Conservation (phyloP, 306 rosid genomes). For the Acacia melanoxylon region DNA sequence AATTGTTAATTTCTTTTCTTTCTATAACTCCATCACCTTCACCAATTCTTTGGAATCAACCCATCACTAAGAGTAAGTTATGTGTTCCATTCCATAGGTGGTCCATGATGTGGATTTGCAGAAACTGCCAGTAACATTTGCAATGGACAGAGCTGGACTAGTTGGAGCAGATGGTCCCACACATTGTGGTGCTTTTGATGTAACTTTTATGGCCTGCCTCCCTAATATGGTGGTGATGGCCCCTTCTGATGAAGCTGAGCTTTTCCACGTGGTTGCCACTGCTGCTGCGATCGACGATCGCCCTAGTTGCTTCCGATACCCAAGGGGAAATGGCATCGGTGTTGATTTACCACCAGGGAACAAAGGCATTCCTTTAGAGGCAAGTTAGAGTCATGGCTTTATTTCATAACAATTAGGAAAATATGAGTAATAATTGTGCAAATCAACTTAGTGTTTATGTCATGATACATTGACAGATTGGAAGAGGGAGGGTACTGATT, state of each 20-base stretch:
- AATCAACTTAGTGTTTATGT: constrained; percentile 22
- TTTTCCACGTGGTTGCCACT: constrained; percentile 95
- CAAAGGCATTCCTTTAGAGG: constrained; percentile 79
- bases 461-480: constrained; percentile 61
- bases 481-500: constrained; percentile 72
- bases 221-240: constrained; percentile 99
- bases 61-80: background rate
- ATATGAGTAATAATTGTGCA: background rate
- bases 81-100: constrained; percentile 56
- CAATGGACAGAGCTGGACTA: constrained; percentile 97
- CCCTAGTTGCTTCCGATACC: constrained; percentile 94
- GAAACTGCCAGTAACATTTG: constrained; percentile 91
- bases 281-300: constrained; percentile 87
- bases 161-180: constrained; percentile 99
- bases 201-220: constrained; percentile 95
- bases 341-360: constrained; percentile 72
- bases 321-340: constrained; percentile 92
- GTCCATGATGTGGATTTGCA: constrained; percentile 98
- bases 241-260: constrained; percentile 95
- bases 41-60: background rate
- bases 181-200: constrained; percentile 85
- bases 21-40: constrained; percentile 5
- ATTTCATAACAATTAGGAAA: background rate
- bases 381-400: constrained; percentile 28
- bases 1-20: background rate